Evolutionary conservation across 768 basidiomycete species (phyloP).

Genomic region (Mycena venus): DNA sequence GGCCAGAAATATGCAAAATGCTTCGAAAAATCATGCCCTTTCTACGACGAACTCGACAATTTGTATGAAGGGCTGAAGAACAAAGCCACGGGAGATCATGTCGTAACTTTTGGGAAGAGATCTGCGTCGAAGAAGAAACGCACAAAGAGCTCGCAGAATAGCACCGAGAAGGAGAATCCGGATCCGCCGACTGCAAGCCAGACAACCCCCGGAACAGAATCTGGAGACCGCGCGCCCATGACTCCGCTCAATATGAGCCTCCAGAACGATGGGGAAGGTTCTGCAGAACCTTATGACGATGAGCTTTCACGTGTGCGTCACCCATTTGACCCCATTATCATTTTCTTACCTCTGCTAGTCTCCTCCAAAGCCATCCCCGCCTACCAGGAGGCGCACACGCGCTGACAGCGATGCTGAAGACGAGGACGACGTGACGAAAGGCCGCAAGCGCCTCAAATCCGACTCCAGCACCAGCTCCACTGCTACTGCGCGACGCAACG

Average conservation of each 20-base stretch:
- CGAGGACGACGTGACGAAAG: background rate
- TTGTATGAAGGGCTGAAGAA: background rate
- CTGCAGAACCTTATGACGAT: background rate
- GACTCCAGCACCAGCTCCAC: background rate
- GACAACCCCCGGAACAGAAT: background rate
- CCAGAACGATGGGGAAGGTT: background rate
- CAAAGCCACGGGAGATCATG: background rate
- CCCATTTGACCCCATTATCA: too few relatives aligned
- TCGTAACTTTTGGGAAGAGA: background rate
- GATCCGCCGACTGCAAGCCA: background rate
- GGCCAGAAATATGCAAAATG: background rate
- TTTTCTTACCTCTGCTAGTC: background rate
- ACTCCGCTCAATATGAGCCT: too few relatives aligned
- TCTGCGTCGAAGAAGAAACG: background rate
- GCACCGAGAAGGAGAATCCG: background rate
- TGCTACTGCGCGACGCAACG: constrained; percentile 3
- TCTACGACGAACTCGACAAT: background rate
- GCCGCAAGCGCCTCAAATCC: background rate
- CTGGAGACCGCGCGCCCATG: background rate
- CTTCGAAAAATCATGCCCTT: constrained; percentile 1
- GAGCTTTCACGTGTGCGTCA: background rate
- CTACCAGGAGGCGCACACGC: background rate
- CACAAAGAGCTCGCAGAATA: background rate
- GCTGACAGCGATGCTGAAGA: background rate
- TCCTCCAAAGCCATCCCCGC: background rate